Evolutionary conservation across 169 alveolate genomes (phyloP), one percentile per base, ranked within the genome.

Genomic region (Plasmodium vivax): DNA sequence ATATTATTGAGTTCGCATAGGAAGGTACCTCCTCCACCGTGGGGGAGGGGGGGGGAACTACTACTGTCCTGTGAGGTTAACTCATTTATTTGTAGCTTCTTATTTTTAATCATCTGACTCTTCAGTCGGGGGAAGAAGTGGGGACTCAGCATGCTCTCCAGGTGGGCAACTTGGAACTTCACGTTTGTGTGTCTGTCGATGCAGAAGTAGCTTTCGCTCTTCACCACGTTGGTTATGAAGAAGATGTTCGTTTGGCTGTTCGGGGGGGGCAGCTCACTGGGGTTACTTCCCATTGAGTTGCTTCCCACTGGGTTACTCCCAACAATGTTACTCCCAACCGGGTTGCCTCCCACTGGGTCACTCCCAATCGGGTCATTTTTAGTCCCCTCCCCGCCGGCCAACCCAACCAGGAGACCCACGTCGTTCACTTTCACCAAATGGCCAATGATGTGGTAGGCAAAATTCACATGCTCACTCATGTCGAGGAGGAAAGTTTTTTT

Each of bases 401-500:
- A 36, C 19, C 72, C 62, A 38, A 58, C 68, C 74, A 90, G 34
- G 23, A 38, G 71, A n/a, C 8, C 16, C 16, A 9, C 32, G 51
- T 90, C 94, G n/a, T 43, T 51, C 41, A 90, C 82, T 45, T 81
- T 90, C 23, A 90, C 32, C 16, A 90, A 16, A 16, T 90, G 94
- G 1, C 94, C 94, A 47, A 80, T 58, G 10, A 90, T 91, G n/a
- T 80, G 74, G 71, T 81, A 81, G 8, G 91, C 47, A 58, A 90
- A 90, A 30, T 90, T 62, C 10, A 90, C 43, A 81, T 90, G 94
- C 82, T 90, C 94, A 41, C 94, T 80, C 94, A 90, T 90, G 47
- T 90, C 94, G 3, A 90, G 77, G 73, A 90, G 94, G 51, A 90
- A 81, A 0, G 94, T 90, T 81, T 81, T 90, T 62, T 90, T 90